Base-by-base conservation (phyloP, 2,329 filamentous ascomycete species). In the Venturia nashicola region DNA sequence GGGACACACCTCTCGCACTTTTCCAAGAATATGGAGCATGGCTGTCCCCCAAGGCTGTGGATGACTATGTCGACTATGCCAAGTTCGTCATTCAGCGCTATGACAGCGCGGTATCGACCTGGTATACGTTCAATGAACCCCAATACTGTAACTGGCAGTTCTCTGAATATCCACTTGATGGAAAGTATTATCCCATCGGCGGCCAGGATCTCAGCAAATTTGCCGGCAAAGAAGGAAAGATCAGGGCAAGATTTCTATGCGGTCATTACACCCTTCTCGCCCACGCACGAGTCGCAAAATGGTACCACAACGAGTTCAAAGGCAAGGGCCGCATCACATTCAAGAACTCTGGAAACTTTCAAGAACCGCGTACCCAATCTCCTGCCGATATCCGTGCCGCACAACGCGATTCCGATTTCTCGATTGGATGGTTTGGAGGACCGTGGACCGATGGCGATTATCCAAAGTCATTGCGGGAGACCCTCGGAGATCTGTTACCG, bases 111-210 rank as follows among this genome's bases (percentile, higher is more conserved):
- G 75, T 77, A 5, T 73, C 73, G 34, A 71, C 73, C 20, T 77
- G 74, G 74, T 76, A 74, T 65, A 75, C 75, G 0, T 73, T 77
- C 67, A 76, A 76, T 65, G 73, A 75, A 68, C 74, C 76, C 2
- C 76, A 78, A 67, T 77, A 79, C 69, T 79, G 78, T 65, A 77
- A 79, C 64, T 79, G 77, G 77, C 78, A 80, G 68, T 80, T 78
- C 67, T 70, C 72, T 1, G 68, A 67, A 63, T 80, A 79, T 51
- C 77, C 76, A 2, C 74, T 75, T 16, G 84, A 83, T 51, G 91
- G 91, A 36, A 78, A 85, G 67, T 91, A 92, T 72, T 91, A 91
- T 12, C 91, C 91, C 0, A 91, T 91, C n/a, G 86, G 84, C 71
- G 90, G 86, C 7, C 91, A 88, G 69, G 86, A 94, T 60, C 51